phyloP scores from a whole-genome alignment of 2,329 filamentous ascomycete genomes.

The Ascochyta clinopodiicola region DNA sequence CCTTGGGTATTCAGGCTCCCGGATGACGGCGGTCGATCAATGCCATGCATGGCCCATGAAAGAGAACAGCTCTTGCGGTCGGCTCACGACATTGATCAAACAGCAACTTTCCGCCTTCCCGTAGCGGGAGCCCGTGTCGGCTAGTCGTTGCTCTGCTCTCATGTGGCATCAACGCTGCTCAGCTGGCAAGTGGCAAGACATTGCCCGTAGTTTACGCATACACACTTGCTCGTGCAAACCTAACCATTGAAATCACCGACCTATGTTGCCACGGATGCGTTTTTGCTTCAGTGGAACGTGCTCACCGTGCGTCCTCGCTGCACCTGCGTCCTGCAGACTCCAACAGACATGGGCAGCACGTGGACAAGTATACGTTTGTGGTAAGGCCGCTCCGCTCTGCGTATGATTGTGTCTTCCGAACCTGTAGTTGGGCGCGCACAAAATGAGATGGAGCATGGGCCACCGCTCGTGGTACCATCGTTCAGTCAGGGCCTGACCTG shows the following conservation, averaged over 20 bases:
- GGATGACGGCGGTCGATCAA: constrained; percentile 19
- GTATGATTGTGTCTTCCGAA: constrained; percentile 15
- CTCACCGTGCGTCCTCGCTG: constrained; percentile 25
- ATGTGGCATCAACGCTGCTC: no score
- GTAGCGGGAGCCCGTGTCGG: constrained; percentile 17
- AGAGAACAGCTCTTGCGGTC: constrained; percentile 8
- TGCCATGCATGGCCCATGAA: background rate
- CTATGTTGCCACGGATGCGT: constrained; percentile 18
- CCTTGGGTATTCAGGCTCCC: background rate
- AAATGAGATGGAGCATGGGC: constrained; percentile 25
- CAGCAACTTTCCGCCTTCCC: constrained; percentile 14
- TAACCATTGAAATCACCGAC: constrained; percentile 13
- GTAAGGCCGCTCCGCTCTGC: constrained; percentile 20
- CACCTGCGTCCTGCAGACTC: constrained; percentile 19
- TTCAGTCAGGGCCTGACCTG: constrained; percentile 16
- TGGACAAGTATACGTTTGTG: constrained; percentile 17
- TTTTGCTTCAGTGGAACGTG: constrained; percentile 18
- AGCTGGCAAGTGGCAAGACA: background rate
- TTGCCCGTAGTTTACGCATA: no score
- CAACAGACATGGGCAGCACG: constrained; percentile 26
- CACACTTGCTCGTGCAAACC: constrained; percentile 20
- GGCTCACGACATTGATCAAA: constrained; percentile 2
- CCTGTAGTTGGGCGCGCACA: constrained; percentile 23
- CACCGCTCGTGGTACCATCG: constrained; percentile 25
- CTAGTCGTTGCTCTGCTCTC: no score